phyloP scores from a whole-genome alignment of 2,329 filamentous ascomycete genomes.

The Boeremia exigua region DNA sequence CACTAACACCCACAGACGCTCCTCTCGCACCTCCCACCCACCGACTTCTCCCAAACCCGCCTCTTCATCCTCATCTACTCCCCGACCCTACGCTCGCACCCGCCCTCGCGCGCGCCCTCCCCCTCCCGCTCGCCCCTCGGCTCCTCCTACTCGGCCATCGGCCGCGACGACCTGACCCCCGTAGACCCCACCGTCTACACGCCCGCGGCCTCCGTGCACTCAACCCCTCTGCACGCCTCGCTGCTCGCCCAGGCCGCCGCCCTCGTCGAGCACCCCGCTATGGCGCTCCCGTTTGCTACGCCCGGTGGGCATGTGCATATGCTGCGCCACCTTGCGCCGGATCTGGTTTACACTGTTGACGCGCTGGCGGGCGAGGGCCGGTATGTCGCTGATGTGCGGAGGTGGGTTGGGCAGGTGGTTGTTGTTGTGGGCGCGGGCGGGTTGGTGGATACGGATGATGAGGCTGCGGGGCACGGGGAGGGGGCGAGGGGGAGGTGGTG shows the following conservation, averaged over 20 bases:
- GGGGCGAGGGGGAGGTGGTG: constrained; percentile 67
- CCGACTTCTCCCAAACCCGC: constrained; percentile 74
- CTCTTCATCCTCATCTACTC: constrained; percentile 91
- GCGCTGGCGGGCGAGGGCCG: constrained; percentile 80
- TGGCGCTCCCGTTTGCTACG: constrained; percentile 88
- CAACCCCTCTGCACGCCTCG: constrained; percentile 71
- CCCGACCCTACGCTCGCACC: constrained; percentile 74
- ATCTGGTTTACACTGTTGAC: constrained; percentile 87
- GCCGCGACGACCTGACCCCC: constrained; percentile 63
- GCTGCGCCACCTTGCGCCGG: constrained; percentile 81
- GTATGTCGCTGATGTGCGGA: constrained; percentile 68
- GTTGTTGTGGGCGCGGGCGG: constrained; percentile 64
- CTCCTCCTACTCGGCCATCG: constrained; percentile 90
- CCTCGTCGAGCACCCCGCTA: constrained; percentile 82
- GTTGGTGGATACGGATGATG: constrained; percentile 67
- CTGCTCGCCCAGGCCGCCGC: constrained; percentile 79
- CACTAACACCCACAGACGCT: constrained; percentile 59
- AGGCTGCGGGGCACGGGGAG: constrained; percentile 46
- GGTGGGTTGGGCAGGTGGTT: constrained; percentile 68
- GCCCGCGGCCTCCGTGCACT: constrained; percentile 42
- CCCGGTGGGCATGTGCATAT: constrained; percentile 84
- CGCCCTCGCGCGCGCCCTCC: constrained; percentile 33
- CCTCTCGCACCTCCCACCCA: constrained; percentile 83
- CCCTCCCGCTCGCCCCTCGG: constrained; percentile 61
- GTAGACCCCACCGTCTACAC: constrained; percentile 51